These are phyloP conservation scores for Fusarium albidum DNA, from an alignment of 2,329 filamentous ascomycete genomes.

Conservation along the genomic window DNA sequence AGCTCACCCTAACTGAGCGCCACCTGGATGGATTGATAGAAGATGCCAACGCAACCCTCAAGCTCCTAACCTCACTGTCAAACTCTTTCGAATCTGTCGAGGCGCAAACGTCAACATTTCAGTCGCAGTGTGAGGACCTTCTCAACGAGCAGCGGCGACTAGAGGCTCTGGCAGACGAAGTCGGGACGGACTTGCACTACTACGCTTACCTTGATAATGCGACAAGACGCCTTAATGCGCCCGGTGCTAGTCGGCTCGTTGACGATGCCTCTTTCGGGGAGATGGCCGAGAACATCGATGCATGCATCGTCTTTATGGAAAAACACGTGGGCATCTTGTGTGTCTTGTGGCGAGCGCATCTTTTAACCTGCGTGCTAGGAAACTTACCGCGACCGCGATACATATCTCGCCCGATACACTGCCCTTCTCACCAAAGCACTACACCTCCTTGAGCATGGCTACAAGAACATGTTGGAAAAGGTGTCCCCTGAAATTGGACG, in stretches of 20 bases:
- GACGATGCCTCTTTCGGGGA: conserved; percentile 86
- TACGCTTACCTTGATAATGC: conserved; percentile 94
- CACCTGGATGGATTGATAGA: conserved; percentile 82
- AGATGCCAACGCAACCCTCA: conserved; percentile 79
- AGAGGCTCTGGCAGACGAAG: conserved; percentile 80
- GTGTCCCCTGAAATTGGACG: conserved; percentile 63
- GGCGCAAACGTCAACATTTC: conserved; percentile 90
- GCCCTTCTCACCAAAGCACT: conserved; percentile 76
- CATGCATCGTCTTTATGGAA: conserved; percentile 93
- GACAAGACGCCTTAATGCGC: conserved; percentile 88
- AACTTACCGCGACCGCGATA: conserved; percentile 84
- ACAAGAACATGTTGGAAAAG: conserved; percentile 60
- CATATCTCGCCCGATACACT: conserved; percentile 87
- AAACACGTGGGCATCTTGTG: conserved; percentile 68
- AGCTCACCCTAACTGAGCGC: conserved; percentile 80
- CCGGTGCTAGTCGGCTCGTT: conserved; percentile 86
- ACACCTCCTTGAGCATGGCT: conserved; percentile 67
- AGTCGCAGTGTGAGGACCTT: conserved; percentile 88
- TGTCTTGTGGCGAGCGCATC: no score
- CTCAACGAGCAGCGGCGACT: conserved; percentile 83
- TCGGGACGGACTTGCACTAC: conserved; percentile 91
- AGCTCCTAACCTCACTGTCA: conserved; percentile 79
- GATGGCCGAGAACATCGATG: conserved; percentile 86
- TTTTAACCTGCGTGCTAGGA: conserved; percentile 58
- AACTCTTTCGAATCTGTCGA: conserved; percentile 89